Percentiles rank a stretch among this genome's conserved stretches.
Evolutionary conservation across 371 early-diverging fungal species (phyloP).

Genomic region (Mortierella sp.): DNA sequence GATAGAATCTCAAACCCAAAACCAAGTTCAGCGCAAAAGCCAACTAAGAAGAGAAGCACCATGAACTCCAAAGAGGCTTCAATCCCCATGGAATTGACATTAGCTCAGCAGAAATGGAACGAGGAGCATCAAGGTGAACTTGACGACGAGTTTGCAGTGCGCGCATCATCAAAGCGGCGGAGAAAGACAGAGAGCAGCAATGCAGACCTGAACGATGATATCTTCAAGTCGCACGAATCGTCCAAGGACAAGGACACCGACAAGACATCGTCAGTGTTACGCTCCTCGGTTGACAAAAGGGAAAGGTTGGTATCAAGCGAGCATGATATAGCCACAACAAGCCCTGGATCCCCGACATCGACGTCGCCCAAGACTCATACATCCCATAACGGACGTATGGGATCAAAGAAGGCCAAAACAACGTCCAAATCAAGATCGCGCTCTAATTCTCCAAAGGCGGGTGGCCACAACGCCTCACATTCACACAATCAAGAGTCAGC

Average conservation of each 20-base stretch:
- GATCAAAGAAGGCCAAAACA: no score
- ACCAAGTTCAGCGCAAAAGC: conserved; percentile 17
- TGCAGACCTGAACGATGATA: conserved; percentile 35
- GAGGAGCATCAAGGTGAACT: conserved; percentile 48
- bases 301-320: conserved; percentile 5
- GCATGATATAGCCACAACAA: no score
- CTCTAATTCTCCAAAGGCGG: no score
- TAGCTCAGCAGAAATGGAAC: conserved; percentile 51
- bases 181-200: conserved; percentile 50
- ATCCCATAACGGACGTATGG: neutral
- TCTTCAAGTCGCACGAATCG: conserved; percentile 5
- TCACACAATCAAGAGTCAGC: no score
- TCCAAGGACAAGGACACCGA: neutral
- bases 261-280: neutral
- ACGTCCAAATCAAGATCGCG: no score
- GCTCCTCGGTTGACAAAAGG: conserved; percentile 4
- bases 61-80: conserved; percentile 68
- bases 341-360: conserved; percentile 11
- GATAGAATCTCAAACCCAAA: conserved; percentile 34
- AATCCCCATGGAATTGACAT: conserved; percentile 58
- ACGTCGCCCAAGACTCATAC: conserved; percentile 20
- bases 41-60: conserved; percentile 64
- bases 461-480: no score
- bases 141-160: conserved; percentile 24
- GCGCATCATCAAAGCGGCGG: conserved; percentile 35